These are phyloP conservation scores for Globisporangium carolinianum DNA, from an alignment of 352 stramenopile genomes.

Conservation along the genomic window DNA sequence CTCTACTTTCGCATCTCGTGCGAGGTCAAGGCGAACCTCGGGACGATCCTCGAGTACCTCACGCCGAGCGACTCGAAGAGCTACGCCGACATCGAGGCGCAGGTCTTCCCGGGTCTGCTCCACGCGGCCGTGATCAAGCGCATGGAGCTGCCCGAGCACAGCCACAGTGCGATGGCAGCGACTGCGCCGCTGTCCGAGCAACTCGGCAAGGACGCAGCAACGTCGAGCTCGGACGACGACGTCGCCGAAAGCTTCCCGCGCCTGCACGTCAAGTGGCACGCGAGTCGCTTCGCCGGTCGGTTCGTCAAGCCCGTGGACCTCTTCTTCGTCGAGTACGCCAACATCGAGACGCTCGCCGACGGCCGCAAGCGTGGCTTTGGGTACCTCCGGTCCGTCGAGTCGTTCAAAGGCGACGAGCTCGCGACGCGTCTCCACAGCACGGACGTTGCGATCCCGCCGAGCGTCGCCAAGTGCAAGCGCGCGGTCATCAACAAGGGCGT, in stretches of 20 bases:
- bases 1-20: slow-evolving; percentile 82
- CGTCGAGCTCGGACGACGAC: slow-evolving; percentile 38
- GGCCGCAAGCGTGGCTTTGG: slow-evolving; percentile 62
- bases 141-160: slow-evolving; percentile 48
- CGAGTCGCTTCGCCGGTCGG: slow-evolving; percentile 68
- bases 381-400: slow-evolving; percentile 76
- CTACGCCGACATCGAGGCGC: slow-evolving; percentile 77
- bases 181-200: slow-evolving; percentile 11
- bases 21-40: slow-evolving; percentile 72
- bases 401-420: slow-evolving; percentile 76
- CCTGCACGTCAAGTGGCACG: slow-evolving; percentile 83
- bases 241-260: slow-evolving; percentile 43
- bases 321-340: slow-evolving; percentile 84
- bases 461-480: slow-evolving; percentile 83
- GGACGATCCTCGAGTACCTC: slow-evolving; percentile 79
- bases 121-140: slow-evolving; percentile 76
- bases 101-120: slow-evolving; percentile 73
- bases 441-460: slow-evolving; percentile 57
- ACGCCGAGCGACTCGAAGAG: slow-evolving; percentile 55
- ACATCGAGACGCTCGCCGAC: slow-evolving; percentile 61
- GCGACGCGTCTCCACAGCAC: slow-evolving; percentile 57
- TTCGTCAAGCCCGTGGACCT: slow-evolving; percentile 84
- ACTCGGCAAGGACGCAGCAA: slow-evolving; percentile 25
- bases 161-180: not conserved
- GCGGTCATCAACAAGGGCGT: slow-evolving; percentile 78